Evolutionary conservation across 2,329 filamentous ascomycete genomes (phyloP), one percentile per base, ranked within the genome.

Genomic region (Alternaria longipes): DNA sequence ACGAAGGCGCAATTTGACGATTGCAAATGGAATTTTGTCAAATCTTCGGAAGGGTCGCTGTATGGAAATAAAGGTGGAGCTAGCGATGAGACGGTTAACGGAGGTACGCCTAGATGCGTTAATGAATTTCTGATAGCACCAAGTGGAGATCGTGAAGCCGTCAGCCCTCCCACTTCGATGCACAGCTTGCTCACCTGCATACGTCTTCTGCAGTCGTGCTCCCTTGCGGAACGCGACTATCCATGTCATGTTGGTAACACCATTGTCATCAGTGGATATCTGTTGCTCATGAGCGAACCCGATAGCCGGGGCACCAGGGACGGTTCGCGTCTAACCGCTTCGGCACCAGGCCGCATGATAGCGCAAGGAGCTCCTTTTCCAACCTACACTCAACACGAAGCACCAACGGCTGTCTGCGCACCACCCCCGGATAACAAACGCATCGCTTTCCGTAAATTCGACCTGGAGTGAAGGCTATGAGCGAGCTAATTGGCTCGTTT

Each of bases 1-100:
- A 38, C 28, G 42, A 49, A n/a, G 47, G 54, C 59, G 47, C 59
- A 56, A 24, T 24, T 56, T 40, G 45, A 40, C 49, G 59, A 61
- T 61, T 61, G 59, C 59, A 61, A 61, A 61, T 61, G 54, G 41
- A 58, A 54, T 61, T 36, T 51, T 28, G 59, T 61, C 59, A 61
- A 38, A 38, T 8, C 30, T 34, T 54, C 40, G 59, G 34, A 16
- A 57, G 47, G 34, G 46, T 34, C 22, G 36, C 54, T 12, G 47
- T 34, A 30, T 57, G 24, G 18, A 30, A 53, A 53, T 49, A 60
- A 50, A 47, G 34, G 59, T 56, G 54, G 59, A 53, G 28, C 54
- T 44, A 36, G 59, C 16, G 46, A 49, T 22, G 44, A 26, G 18
- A 56, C 57, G 53, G 28, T 59, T 59, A 45, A 45, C 59, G 54